These are phyloP conservation scores for Pinus taeda DNA, from an alignment of 75 land plant genomes.

Conservation along the genomic window DNA sequence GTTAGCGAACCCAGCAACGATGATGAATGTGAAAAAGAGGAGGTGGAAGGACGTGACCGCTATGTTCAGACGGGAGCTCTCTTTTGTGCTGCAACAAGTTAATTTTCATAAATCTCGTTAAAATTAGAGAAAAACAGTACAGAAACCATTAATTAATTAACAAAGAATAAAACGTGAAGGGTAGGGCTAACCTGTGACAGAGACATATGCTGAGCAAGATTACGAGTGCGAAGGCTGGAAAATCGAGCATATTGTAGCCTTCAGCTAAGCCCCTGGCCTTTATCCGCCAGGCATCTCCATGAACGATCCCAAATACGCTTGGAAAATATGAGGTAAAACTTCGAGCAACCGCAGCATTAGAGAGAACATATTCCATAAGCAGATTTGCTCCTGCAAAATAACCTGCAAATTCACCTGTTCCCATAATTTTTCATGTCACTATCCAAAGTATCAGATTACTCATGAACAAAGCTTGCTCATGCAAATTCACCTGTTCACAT, in stretches of 20 bases:
- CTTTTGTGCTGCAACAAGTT: constrained; percentile 43
- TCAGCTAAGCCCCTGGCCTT: constrained; percentile 31
- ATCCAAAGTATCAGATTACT: no score
- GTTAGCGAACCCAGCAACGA: constrained; percentile 43
- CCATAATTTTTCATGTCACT: no score
- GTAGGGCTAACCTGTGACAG: constrained; percentile 31
- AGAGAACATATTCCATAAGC: no score
- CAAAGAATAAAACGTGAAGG: no score
- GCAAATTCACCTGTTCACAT: no score
- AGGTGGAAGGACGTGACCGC: constrained; percentile 48
- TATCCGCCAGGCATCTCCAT: constrained; percentile 51
- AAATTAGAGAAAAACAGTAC: background rate
- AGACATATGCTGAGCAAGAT: constrained; percentile 51
- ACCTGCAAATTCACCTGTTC: no score
- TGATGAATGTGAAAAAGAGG: constrained; percentile 48
- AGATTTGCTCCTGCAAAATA: no score
- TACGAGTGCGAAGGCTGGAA: constrained; percentile 57
- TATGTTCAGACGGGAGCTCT: constrained; percentile 49
- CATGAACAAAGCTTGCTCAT: no score
- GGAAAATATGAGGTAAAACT: constrained; percentile 2
- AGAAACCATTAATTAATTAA: background rate
- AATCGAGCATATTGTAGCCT: constrained; percentile 62
- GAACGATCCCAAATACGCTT: constrained; percentile 27
- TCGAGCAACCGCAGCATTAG: no score
- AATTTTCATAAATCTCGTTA: background rate